Evolutionary conservation across 306 rosid genomes (phyloP).

Genomic region (Ormosia semicastrata): DNA sequence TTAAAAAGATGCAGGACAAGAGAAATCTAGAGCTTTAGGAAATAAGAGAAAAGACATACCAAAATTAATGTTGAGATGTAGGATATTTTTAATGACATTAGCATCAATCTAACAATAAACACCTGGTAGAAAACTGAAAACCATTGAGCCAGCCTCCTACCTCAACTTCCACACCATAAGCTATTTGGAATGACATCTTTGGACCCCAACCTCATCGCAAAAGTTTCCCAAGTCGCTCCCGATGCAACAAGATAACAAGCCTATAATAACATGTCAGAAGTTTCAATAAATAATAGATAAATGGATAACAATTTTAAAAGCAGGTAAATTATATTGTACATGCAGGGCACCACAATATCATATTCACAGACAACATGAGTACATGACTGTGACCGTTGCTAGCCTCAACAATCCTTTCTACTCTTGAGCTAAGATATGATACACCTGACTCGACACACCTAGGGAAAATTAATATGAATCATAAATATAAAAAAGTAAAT

Average conservation of each 20-base stretch:
- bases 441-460: no score
- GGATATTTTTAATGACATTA: constrained; percentile 1
- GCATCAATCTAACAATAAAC: constrained; percentile 5
- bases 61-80: background rate
- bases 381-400: constrained; percentile 71
- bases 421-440: no score
- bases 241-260: constrained; percentile 99
- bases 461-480: no score
- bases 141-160: no score
- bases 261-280: constrained; percentile 80
- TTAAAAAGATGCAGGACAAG: no score
- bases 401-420: no score
- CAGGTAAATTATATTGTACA: constrained; percentile 43
- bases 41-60: constrained; percentile 4
- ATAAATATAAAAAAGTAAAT: constrained; percentile 31
- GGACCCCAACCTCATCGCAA: constrained; percentile 99
- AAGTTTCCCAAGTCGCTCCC: constrained; percentile 98
- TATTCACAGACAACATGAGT: constrained; percentile 73
- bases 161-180: constrained; percentile 98
- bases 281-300: background rate
- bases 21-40: constrained; percentile 12
- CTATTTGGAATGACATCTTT: constrained; percentile 94
- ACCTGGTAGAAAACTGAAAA: no score
- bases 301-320: constrained; percentile 1
- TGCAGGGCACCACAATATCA: constrained; percentile 58